Percentiles rank a stretch among this genome's conserved stretches.
phyloP scores from a whole-genome alignment of 139 green algal genomes.

The Axilococcus clingmanii region DNA sequence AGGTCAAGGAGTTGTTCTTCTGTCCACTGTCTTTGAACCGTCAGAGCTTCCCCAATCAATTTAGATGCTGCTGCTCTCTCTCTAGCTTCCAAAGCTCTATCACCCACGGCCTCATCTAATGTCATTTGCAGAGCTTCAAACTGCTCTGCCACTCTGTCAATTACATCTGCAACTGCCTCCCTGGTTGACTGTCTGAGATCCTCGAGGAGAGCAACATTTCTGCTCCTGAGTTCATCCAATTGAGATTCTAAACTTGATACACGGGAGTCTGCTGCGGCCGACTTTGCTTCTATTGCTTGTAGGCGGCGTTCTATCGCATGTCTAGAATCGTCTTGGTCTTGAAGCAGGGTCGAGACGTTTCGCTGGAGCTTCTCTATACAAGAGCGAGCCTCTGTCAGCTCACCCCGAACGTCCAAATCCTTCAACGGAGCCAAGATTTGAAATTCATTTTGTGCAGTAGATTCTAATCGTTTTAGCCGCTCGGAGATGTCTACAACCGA shows the following conservation, averaged over 20 bases:
- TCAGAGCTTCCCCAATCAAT: no score
- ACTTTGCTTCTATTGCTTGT: constrained; percentile 1
- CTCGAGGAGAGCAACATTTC: constrained; percentile 3
- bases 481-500: constrained; percentile 15
- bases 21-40: no score
- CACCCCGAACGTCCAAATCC: constrained; percentile 15
- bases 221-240: not conserved
- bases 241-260: not conserved
- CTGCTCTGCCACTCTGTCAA: constrained; percentile 25
- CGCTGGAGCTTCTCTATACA: constrained; percentile 13
- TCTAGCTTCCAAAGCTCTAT: not conserved
- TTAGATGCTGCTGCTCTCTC: no score
- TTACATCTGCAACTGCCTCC: constrained; percentile 5
- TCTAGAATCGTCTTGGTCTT: constrained; percentile 16
- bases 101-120: constrained; percentile 13
- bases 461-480: constrained; percentile 13
- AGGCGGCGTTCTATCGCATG: constrained; percentile 18
- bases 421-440: constrained; percentile 2
- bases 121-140: constrained; percentile 26
- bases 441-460: not conserved
- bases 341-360: constrained; percentile 5
- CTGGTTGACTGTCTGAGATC: constrained; percentile 9
- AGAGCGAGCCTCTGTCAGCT: constrained; percentile 1
- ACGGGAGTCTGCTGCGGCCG: not conserved
- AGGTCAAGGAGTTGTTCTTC: no score